Evolutionary conservation across 2,329 filamentous ascomycete genomes (phyloP).

Genomic region (Ophiostoma himal-ulmi): DNA sequence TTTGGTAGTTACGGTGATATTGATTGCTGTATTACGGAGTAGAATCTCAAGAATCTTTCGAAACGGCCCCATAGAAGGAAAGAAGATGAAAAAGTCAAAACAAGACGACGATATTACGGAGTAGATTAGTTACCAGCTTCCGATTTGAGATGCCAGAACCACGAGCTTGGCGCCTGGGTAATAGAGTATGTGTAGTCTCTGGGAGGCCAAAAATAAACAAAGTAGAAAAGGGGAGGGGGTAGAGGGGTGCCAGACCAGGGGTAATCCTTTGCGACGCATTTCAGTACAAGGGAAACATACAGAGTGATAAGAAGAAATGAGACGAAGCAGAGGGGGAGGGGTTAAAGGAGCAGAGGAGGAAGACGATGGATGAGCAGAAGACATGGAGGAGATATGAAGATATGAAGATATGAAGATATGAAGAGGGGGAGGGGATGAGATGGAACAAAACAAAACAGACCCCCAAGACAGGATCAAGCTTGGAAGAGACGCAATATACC

Average conservation of each 20-base stretch:
- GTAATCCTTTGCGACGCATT: not conserved
- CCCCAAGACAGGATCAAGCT: not conserved
- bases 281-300: not conserved
- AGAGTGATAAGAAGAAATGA: not conserved
- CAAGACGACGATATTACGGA: not conserved
- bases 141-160: slow-evolving; percentile 23
- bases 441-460: not conserved
- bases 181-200: slow-evolving; percentile 1
- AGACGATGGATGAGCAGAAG: no score
- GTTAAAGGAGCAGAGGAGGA: not conserved
- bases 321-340: not conserved
- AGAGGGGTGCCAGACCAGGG: not conserved
- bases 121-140: slow-evolving; percentile 3
- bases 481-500: not conserved
- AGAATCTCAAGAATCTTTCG: slow-evolving; percentile 3
- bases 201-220: slow-evolving; percentile 11
- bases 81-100: not conserved
- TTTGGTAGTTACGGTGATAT: no score
- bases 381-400: not conserved
- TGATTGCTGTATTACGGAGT: not conserved
- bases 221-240: slow-evolving; percentile 2
- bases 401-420: not conserved
- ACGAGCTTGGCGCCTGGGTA: slow-evolving; percentile 18
- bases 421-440: not conserved
- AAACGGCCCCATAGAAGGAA: slow-evolving; percentile 20